A percentile compares a stretch with the other conserved stretches of the same genome.
These are phyloP conservation scores for Saturnispora besseyi DNA, from an alignment of 805 yeast genomes.

Conservation along the genomic window DNA sequence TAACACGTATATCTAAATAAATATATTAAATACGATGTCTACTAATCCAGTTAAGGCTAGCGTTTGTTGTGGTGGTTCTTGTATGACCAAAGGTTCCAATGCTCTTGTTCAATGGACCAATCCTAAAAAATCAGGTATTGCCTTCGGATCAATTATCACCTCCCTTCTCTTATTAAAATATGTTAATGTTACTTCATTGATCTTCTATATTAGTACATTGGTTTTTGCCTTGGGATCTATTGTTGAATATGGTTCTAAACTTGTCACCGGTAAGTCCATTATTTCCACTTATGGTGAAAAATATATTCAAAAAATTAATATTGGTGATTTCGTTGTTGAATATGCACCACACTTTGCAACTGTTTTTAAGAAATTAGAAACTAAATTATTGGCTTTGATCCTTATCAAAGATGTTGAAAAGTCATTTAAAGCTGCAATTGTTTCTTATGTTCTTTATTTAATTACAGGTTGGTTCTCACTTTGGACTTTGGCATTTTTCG, in stretches of 20 bases:
- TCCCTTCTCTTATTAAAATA: slow-evolving; percentile 50
- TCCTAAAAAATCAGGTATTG: slow-evolving; percentile 69
- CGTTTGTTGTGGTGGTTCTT: slow-evolving; percentile 26
- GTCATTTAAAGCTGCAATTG: slow-evolving; percentile 65
- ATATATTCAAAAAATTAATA: slow-evolving; percentile 28
- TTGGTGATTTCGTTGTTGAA: slow-evolving; percentile 22
- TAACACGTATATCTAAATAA: not conserved
- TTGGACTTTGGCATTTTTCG: slow-evolving; percentile 51
- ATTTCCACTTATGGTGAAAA: slow-evolving; percentile 75
- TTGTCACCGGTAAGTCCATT: slow-evolving; percentile 70
- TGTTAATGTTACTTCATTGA: slow-evolving; percentile 51
- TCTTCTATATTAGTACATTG: slow-evolving; percentile 52
- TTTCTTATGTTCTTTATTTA: slow-evolving; percentile 55
- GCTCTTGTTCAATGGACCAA: slow-evolving; percentile 61
- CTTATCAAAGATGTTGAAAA: slow-evolving; percentile 63
- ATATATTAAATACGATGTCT: slow-evolving; percentile 1
- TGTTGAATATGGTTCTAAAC: slow-evolving; percentile 69
- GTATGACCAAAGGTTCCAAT: slow-evolving; percentile 20
- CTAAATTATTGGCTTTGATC: slow-evolving; percentile 44
- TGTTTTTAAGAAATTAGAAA: slow-evolving; percentile 42
- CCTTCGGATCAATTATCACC: slow-evolving; percentile 54
- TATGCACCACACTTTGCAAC: slow-evolving; percentile 30
- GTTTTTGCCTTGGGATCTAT: slow-evolving; percentile 53
- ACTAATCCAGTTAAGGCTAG: slow-evolving; percentile 3
- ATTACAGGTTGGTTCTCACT: slow-evolving; percentile 70